These are phyloP conservation scores for Penicillium verhagenii DNA, from an alignment of 495 filamentous ascomycete genomes.

Conservation along the genomic window DNA sequence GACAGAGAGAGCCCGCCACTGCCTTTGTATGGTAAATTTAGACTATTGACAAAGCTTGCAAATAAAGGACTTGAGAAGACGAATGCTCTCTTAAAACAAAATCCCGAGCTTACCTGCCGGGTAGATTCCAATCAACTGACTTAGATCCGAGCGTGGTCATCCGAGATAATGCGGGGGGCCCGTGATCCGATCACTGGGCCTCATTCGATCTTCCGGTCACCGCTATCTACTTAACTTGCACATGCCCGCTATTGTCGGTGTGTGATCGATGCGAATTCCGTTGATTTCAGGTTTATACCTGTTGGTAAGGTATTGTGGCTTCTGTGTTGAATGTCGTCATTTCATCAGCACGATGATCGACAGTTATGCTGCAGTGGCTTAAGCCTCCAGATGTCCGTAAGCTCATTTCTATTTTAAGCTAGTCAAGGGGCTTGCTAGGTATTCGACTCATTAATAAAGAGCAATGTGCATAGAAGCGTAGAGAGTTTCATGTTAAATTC, in stretches of 20 bases:
- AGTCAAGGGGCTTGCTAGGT: neutral
- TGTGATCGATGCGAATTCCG: neutral
- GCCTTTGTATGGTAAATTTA: neutral
- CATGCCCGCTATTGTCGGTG: neutral
- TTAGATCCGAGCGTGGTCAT: slow-evolving; percentile 20
- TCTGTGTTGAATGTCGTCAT: neutral
- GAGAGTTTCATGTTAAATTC: too few relatives aligned
- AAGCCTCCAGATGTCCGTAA: neutral
- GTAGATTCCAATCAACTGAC: slow-evolving; percentile 17
- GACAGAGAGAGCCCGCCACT: neutral
- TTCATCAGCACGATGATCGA: neutral
- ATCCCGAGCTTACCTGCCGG: neutral
- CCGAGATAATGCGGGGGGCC: slow-evolving; percentile 13
- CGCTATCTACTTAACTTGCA: neutral
- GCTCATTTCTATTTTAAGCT: neutral
- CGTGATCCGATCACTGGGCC: slow-evolving; percentile 22
- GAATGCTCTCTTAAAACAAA: neutral
- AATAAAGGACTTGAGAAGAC: neutral
- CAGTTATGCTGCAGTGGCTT: neutral
- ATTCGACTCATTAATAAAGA: too few relatives aligned
- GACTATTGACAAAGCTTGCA: neutral
- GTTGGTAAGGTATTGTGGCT: too few relatives aligned
- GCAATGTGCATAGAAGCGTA: too few relatives aligned
- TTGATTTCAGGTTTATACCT: neutral
- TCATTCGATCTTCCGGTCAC: slow-evolving; percentile 7